phyloP scores from a whole-genome alignment of 257 asterid species.

The Solanum pimpinellifolium region DNA sequence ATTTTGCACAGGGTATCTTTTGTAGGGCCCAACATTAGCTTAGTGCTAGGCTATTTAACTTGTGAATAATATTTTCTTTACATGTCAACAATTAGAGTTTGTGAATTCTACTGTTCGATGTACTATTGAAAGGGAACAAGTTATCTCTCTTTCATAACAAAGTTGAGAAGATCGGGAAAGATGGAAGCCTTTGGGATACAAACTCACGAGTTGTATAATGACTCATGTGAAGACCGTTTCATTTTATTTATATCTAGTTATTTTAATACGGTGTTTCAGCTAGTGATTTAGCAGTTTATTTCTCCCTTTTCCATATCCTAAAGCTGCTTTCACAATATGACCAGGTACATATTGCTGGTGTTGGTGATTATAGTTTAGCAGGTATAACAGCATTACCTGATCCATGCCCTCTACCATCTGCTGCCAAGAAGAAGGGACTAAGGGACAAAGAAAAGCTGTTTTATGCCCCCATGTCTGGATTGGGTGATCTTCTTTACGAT shows the following conservation, averaged over 20 bases:
- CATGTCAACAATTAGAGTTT: neutral
- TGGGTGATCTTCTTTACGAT: constrained; percentile 94
- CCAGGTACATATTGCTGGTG: constrained; percentile 99
- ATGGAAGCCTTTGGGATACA: neutral
- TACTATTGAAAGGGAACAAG: neutral
- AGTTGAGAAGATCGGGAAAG: neutral
- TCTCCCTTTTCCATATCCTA: neutral
- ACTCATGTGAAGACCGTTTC: neutral
- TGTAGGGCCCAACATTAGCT: neutral
- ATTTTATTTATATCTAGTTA: neutral
- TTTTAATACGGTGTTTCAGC: neutral
- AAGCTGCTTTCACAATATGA: neutral
- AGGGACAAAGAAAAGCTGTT: constrained; percentile 95
- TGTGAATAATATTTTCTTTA: neutral
- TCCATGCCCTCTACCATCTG: constrained; percentile 97
- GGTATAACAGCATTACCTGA: constrained; percentile 63
- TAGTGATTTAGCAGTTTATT: neutral
- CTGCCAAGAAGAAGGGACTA: constrained; percentile 92
- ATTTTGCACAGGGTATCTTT: neutral
- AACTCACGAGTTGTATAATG: neutral
- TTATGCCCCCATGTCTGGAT: constrained; percentile 98
- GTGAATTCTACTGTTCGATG: neutral
- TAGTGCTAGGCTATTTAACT: neutral
- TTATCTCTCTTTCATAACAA: neutral
- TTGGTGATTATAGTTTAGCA: constrained; percentile 69